Percentiles rank a stretch among this genome's conserved stretches.
Evolutionary conservation across 805 yeast species (phyloP).

Genomic region (Nakazawaea holstii): DNA sequence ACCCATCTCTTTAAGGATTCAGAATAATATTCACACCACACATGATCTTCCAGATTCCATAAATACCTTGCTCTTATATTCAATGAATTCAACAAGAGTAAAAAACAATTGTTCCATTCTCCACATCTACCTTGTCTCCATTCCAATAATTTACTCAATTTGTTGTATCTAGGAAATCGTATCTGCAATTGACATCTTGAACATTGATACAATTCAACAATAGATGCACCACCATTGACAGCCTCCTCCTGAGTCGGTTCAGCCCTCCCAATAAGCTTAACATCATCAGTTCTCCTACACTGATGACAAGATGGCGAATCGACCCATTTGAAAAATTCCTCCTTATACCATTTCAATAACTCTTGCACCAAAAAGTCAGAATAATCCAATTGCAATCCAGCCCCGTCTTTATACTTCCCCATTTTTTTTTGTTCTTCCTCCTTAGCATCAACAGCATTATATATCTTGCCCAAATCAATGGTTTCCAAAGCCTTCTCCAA

Average conservation of each 20-base stretch:
- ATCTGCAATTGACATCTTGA: constrained; percentile 36
- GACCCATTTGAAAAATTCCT: constrained; percentile 80
- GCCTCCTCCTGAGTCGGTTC: constrained; percentile 42
- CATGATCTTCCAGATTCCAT: constrained; percentile 93
- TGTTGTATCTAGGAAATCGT: constrained; percentile 75
- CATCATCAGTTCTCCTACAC: constrained; percentile 38
- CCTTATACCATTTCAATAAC: constrained; percentile 64
- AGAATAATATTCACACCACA: constrained; percentile 91
- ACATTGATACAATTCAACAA: constrained; percentile 65
- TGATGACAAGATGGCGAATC: constrained; percentile 56
- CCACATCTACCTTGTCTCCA: constrained; percentile 83
- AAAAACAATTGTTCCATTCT: constrained; percentile 89
- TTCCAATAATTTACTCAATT: constrained; percentile 54
- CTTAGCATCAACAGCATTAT: constrained; percentile 52
- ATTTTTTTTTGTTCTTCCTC: constrained; percentile 24
- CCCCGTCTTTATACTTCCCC: constrained; percentile 12
- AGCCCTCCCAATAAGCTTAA: constrained; percentile 30
- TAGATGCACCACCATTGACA: constrained; percentile 42
- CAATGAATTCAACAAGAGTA: constrained; percentile 61
- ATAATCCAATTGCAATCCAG: constrained; percentile 28
- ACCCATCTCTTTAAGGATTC: constrained; percentile 61
- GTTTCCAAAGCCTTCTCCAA: constrained; percentile 57
- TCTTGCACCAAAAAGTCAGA: constrained; percentile 56
- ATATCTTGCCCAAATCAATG: constrained; percentile 50
- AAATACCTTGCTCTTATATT: constrained; percentile 64